Evolutionary conservation across 306 rosid species (phyloP).

Genomic region (Citrullus amarus): DNA sequence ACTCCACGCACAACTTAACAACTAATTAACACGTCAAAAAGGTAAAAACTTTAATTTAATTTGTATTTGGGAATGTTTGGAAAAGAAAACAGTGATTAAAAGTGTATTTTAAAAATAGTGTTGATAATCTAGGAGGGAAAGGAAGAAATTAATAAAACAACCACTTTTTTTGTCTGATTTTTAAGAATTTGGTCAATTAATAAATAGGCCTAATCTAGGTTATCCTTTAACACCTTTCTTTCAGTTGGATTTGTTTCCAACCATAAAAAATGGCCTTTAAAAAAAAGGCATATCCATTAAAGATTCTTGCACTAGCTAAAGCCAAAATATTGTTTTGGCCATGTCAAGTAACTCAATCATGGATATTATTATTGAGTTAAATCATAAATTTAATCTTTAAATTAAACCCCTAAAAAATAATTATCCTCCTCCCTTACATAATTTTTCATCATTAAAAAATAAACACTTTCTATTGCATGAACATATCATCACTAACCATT

Average conservation of each 20-base stretch:
- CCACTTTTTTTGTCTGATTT: not conserved
- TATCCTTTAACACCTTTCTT: constrained; percentile 5
- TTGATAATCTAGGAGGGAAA: not conserved
- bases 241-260: constrained; percentile 7
- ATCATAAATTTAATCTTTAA: not conserved
- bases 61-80: not conserved
- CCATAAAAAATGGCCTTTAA: not conserved
- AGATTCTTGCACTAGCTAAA: not conserved
- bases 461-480: too few species aligned
- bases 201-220: not conserved
- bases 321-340: not conserved
- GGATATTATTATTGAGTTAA: not conserved
- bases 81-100: not conserved
- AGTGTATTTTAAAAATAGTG: not conserved
- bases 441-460: too few species aligned
- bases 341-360: not conserved
- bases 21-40: not conserved
- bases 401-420: not conserved
- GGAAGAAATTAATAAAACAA: not conserved
- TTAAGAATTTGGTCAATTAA: not conserved
- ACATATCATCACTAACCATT: not conserved
- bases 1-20: not conserved
- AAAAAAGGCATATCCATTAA: not conserved
- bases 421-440: too few species aligned
- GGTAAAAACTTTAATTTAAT: not conserved